Percentiles rank a stretch among this genome's conserved stretches.
These are phyloP conservation scores for Casaregolazyma suthepensis DNA, from an alignment of 1,139 yeast species.

Conservation along the genomic window DNA sequence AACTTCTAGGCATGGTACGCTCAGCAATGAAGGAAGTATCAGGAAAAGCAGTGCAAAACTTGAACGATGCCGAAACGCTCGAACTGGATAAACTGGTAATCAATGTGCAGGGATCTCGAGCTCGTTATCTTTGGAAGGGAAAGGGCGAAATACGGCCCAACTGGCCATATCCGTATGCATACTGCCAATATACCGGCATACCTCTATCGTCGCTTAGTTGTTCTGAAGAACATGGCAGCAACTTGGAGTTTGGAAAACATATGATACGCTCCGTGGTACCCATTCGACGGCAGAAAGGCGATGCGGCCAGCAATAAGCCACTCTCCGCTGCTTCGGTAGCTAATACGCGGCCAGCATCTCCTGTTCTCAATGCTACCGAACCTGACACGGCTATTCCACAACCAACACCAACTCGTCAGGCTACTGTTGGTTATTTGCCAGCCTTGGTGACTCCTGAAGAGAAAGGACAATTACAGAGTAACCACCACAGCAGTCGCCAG, in stretches of 20 bases:
- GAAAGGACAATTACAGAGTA: neutral
- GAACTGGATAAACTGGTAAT: constrained; percentile 43
- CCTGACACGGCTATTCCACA: neutral
- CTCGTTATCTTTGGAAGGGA: constrained; percentile 47
- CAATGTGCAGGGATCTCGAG: constrained; percentile 41
- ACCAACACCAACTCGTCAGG: neutral
- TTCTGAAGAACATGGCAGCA: constrained; percentile 14
- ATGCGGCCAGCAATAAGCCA: neutral
- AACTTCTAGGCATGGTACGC: constrained; percentile 62
- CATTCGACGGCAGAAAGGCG: constrained; percentile 6
- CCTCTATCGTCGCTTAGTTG: constrained; percentile 22
- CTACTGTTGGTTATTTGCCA: neutral
- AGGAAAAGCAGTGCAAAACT: constrained; percentile 37
- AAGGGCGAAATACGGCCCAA: constrained; percentile 32
- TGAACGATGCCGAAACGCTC: constrained; percentile 46
- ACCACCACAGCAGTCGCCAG: neutral
- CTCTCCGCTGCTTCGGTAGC: neutral
- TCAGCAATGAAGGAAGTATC: constrained; percentile 67
- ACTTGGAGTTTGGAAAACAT: constrained; percentile 19
- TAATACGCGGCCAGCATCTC: neutral
- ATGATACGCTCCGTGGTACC: constrained; percentile 20
- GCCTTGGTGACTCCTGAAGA: neutral
- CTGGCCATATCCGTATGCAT: constrained; percentile 2
- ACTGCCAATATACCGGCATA: constrained; percentile 19
- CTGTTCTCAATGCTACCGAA: neutral